phyloP scores from a whole-genome alignment of 75 land plant species.

The Adiantum capillusveneris region DNA sequence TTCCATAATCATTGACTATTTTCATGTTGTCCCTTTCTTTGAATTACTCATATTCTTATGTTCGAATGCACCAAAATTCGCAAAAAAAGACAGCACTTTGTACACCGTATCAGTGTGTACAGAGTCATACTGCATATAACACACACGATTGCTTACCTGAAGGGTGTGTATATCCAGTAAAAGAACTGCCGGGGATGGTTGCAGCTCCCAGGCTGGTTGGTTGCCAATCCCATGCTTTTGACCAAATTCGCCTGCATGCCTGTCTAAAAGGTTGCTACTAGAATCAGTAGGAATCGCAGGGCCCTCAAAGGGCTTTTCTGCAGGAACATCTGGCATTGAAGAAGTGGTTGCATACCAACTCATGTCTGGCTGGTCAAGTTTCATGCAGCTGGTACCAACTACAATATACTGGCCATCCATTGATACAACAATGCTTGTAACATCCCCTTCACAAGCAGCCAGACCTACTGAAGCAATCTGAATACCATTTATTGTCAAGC shows the following conservation, averaged over 20 bases:
- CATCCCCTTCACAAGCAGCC: conserved; percentile 40
- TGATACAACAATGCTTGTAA: conserved; percentile 74
- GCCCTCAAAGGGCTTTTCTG: neutral
- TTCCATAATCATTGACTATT: no score
- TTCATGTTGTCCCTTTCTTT: no score
- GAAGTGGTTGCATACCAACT: conserved; percentile 2
- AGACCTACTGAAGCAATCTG: conserved; percentile 45
- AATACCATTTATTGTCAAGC: conserved; percentile 69
- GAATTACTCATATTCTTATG: no score
- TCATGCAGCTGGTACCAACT: conserved; percentile 46
- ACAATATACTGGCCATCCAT: conserved; percentile 61
- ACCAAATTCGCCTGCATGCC: neutral
- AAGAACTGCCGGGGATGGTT: conserved; percentile 45
- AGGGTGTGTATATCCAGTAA: conserved; percentile 56
- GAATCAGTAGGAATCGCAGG: no score
- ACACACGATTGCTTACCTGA: conserved; percentile 35
- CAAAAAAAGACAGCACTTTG: no score
- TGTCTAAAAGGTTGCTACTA: neutral
- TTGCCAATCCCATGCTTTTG: neutral
- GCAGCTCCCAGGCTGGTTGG: neutral
- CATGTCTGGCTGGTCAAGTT: conserved; percentile 1
- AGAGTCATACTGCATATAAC: no score
- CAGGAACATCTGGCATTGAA: neutral
- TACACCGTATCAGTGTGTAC: no score
- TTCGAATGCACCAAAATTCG: no score